Evolutionary conservation across 2,329 filamentous ascomycete species (phyloP).

Genomic region (Coniella lustricola): DNA sequence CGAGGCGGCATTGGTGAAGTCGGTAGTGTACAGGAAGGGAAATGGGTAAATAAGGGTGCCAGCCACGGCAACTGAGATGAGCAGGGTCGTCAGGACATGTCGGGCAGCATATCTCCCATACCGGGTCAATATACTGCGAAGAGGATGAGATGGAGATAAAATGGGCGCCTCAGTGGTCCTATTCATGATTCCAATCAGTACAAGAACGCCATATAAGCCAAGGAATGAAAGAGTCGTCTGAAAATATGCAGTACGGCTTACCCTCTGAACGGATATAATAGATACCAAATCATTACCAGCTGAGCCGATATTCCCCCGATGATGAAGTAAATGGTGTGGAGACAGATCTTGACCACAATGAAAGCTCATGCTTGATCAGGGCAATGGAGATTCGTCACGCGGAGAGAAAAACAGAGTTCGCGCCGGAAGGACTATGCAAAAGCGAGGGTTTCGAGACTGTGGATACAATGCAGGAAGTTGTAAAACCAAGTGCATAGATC

Average conservation of each 20-base stretch:
- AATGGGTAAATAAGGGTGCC: slow-evolving; percentile 67
- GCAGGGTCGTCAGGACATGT: slow-evolving; percentile 67
- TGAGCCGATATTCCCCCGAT: slow-evolving; percentile 7
- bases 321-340: neutral
- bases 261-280: slow-evolving; percentile 72
- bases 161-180: slow-evolving; percentile 70
- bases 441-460: neutral
- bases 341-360: neutral
- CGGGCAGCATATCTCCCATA: slow-evolving; percentile 65
- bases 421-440: neutral
- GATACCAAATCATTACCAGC: slow-evolving; percentile 63
- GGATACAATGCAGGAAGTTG: neutral
- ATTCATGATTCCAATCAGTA: slow-evolving; percentile 7
- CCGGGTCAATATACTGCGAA: slow-evolving; percentile 57
- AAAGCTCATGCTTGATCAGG: slow-evolving; percentile 15
- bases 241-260: slow-evolving; percentile 35
- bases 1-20: slow-evolving; percentile 63
- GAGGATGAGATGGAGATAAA: slow-evolving; percentile 56
- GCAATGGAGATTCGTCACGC: neutral
- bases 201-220: slow-evolving; percentile 15
- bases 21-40: slow-evolving; percentile 65
- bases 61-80: slow-evolving; percentile 66
- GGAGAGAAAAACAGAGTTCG: slow-evolving; percentile 1
- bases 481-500: neutral
- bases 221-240: neutral